Evolutionary conservation across 768 basidiomycete genomes (phyloP), one percentile per base, ranked within the genome.

Genomic region (Suillus luteus): DNA sequence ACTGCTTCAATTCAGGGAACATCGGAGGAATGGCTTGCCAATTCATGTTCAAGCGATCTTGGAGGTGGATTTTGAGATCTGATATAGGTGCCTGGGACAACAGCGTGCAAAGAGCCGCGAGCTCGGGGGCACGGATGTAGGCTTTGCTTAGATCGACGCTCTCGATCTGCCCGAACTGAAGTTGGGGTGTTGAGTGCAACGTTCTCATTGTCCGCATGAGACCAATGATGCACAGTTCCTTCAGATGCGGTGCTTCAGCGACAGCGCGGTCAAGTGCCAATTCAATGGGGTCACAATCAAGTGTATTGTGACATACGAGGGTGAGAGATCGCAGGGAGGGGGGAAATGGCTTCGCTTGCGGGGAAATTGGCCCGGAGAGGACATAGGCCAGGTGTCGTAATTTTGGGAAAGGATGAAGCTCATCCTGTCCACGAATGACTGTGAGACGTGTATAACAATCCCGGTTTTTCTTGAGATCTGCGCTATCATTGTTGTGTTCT

Each of bases 331-430:
- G 63, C 19, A 64, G 24, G 38, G 35, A 60, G 44, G 59, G 33
- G 12, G 63, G 63, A 27, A 64, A 52, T 61, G 60, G 48, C 31
- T 61, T 64, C 44, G 59, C 59, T 49, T 49, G 17, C 7, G 27
- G 12, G 31, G 54, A 41, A 24, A 59, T 52, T 51, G 63, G 59
- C 46, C 54, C 63, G 1, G 38, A 48, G 37, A 64, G 59, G 27
- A 61, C 33, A 33, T 52, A 61, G 31, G 27, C n/a, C 15, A 64
- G 46, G 48, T 40, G 24, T 27, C 48, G 37, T 19, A 64, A 38
- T 48, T 61, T 64, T 6, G 59, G 63, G 48, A 64, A 62, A n/a
- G 33, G 44, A 43, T 61, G 52, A 12, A 37, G n/a, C 19, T 22
- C 60, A 38, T 38, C 12, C 35, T 35, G 35, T n/a, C 48, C 46